Evolutionary conservation across 192 early-diverging fungal genomes (phyloP).

Genomic region (Podila epicladia): DNA sequence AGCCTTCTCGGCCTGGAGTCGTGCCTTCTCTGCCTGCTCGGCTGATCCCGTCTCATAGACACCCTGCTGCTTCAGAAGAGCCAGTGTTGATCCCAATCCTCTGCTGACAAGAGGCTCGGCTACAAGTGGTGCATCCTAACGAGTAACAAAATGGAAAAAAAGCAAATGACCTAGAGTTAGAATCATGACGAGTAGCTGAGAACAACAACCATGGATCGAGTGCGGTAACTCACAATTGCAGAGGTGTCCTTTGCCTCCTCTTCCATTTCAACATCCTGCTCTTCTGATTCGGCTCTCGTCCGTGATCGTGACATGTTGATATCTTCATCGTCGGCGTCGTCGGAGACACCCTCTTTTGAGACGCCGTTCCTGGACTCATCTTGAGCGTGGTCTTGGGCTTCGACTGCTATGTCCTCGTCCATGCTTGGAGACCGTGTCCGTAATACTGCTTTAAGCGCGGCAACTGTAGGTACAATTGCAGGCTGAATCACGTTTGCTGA

Average conservation of each 20-base stretch:
- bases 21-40: slow-evolving; percentile 76
- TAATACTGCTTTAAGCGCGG: slow-evolving; percentile 45
- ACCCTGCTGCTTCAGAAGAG: slow-evolving; percentile 85
- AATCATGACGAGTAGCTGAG: background rate
- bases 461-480: slow-evolving; percentile 43
- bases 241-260: slow-evolving; percentile 15
- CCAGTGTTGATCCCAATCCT: slow-evolving; percentile 86
- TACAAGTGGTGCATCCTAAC: slow-evolving; percentile 30
- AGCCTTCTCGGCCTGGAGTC: slow-evolving; percentile 63
- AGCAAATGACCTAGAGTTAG: no score
- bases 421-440: slow-evolving; percentile 16
- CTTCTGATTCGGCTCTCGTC: slow-evolving; percentile 29
- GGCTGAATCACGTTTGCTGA: slow-evolving; percentile 3
- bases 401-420: background rate
- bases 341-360: slow-evolving; percentile 20
- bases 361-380: slow-evolving; percentile 37
- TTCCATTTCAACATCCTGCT: slow-evolving; percentile 34
- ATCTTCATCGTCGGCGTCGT: slow-evolving; percentile 11
- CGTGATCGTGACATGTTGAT: background rate
- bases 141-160: background rate
- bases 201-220: background rate
- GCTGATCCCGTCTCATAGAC: slow-evolving; percentile 63
- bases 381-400: slow-evolving; percentile 12
- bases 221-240: no score
- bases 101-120: slow-evolving; percentile 85